phyloP scores from a whole-genome alignment of 257 asterid species.

The Petrea volubilis region DNA sequence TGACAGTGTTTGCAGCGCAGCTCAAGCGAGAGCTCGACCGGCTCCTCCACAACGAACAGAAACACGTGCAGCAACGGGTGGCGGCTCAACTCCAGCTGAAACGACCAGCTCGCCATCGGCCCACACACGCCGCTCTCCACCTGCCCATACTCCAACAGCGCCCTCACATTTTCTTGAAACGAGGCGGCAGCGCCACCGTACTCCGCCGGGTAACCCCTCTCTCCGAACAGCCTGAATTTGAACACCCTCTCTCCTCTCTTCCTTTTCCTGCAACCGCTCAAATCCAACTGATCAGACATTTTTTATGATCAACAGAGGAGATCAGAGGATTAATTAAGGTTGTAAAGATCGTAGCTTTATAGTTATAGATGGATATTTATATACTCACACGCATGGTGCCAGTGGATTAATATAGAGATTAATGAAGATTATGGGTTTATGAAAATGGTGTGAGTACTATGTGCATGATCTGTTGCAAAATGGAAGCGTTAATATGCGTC shows the following conservation, averaged over 20 bases:
- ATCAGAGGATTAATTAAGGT: background rate
- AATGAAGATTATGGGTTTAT: conserved; percentile 34
- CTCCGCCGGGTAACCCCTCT: conserved; percentile 72
- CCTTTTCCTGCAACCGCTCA: conserved; percentile 68
- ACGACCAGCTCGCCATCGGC: conserved; percentile 70
- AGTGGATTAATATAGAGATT: conserved; percentile 31
- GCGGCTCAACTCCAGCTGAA: conserved; percentile 80
- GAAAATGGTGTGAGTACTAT: conserved; percentile 38
- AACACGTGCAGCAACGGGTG: conserved; percentile 62
- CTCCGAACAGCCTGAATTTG: conserved; percentile 80
- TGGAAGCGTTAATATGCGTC: conserved; percentile 21
- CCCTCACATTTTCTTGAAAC: conserved; percentile 62
- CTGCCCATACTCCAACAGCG: conserved; percentile 73
- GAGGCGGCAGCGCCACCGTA: conserved; percentile 59
- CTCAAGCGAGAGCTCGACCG: conserved; percentile 58
- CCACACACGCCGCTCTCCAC: conserved; percentile 53
- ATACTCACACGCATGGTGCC: conserved; percentile 73
- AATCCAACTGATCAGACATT: conserved; percentile 60
- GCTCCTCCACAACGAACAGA: conserved; percentile 82
- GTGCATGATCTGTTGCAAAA: conserved; percentile 56
- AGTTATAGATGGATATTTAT: background rate
- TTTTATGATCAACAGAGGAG: background rate
- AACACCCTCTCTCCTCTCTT: conserved; percentile 75
- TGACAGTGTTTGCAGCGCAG: conserved; percentile 82
- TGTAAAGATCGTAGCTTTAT: conserved; percentile 6